Evolutionary conservation across 257 asterid species (phyloP), one percentile per base, ranked within the genome.

Genomic region (Parsonsia alboflavescens): DNA sequence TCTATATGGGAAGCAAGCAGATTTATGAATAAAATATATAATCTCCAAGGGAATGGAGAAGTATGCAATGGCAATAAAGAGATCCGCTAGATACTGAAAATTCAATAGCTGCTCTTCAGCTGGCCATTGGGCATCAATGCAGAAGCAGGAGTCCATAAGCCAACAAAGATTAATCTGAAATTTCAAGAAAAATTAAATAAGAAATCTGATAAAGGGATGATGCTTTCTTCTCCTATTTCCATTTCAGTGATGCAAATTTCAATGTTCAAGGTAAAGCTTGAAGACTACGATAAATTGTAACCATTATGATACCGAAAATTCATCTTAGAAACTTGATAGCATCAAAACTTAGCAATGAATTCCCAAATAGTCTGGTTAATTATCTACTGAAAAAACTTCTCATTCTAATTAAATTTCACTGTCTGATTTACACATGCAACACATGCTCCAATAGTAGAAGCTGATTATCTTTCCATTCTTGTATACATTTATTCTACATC

Each of bases 11-110:
- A 90, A 88, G 89, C 84, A 84, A 41, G 92, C 80, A 46, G 96
- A 82, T 80, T 75, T 84, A 13, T 88, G 88, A 56, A 90, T 91
- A 52, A 90, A 90, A 85, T 88, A 90, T 48, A 88, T 84, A 70
- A 90, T 90, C 82, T 90, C 96, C 79, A 90, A 61, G 16, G 93
- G 91, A 73, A 88, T 90, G 74, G 92, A 90, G 86, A 90, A 90
- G 76, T 90, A 90, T 10, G 96, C 93, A 53, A 90, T 15, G 2
- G 93, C 96, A 28, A 90, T 90, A 39, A 88, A 87, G 75, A 88
- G 81, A 79, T 90, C 96, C 5, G 92, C 87, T 62, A 88, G 86
- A 45, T 90, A 88, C 82, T 90, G 96, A 79, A 84, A 90, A 70
- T 85, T 85, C 77, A 88, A 84, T 74, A 88, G 81, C 74, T 88